Percentiles rank a stretch among this genome's conserved stretches.
Evolutionary conservation across 2,329 filamentous ascomycete species (phyloP).

Genomic region (Escovopsis sp.): DNA sequence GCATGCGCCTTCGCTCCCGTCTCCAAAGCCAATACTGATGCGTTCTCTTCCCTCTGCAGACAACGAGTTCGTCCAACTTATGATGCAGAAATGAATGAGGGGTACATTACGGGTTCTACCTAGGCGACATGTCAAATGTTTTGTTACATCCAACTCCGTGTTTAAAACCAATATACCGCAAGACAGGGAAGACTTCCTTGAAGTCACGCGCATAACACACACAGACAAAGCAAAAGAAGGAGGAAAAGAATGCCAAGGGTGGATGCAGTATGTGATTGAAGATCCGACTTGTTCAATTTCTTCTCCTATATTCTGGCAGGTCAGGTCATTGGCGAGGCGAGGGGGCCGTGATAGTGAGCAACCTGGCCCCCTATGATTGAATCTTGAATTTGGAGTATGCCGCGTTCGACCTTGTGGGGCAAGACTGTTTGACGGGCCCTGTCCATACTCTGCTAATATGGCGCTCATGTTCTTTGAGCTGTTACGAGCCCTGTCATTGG

Average conservation of each 20-base stretch:
- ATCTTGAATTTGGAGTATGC: no score
- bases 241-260: not conserved
- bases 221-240: not conserved
- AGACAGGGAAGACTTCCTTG: not conserved
- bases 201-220: no score
- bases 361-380: conserved; percentile 4
- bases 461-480: not conserved
- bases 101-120: conserved; percentile 4
- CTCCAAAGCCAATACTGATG: not conserved
- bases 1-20: not conserved
- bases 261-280: conserved; percentile 2
- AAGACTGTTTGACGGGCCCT: conserved; percentile 7
- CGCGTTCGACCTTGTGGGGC: no score
- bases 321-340: conserved; percentile 14
- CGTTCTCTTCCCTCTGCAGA: conserved; percentile 32
- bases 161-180: conserved; percentile 2
- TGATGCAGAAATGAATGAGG: conserved; percentile 91
- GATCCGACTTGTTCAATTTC: conserved; percentile 8
- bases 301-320: conserved; percentile 14
- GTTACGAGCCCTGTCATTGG: not conserved
- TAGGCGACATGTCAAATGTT: conserved; percentile 4
- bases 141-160: conserved; percentile 2
- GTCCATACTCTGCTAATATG: conserved; percentile 4
- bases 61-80: conserved; percentile 87
- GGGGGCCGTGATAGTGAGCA: conserved; percentile 14